These are phyloP conservation scores for Gossypium stocksii DNA, from an alignment of 345 rosid genomes.

Conservation along the genomic window DNA sequence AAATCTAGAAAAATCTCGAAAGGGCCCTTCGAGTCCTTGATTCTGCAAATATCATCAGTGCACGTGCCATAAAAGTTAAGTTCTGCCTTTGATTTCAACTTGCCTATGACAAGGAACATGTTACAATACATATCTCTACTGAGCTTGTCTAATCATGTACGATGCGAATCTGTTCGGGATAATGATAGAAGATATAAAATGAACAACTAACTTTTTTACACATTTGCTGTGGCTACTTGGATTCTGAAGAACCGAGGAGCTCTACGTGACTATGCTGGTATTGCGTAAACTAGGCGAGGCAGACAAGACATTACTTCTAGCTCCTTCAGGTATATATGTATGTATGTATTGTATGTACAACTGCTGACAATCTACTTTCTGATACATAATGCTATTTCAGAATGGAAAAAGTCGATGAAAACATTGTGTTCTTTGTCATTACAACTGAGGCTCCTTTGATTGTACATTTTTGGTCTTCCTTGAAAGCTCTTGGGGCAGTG, in stretches of 20 bases:
- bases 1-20: neutral
- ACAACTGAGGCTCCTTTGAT: too few species aligned
- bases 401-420: neutral
- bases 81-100: neutral
- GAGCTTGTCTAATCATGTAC: neutral
- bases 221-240: neutral
- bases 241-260: neutral
- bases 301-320: neutral
- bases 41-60: neutral
- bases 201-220: too few species aligned
- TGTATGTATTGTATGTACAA: neutral
- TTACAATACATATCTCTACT: neutral
- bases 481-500: too few species aligned
- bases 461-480: too few species aligned
- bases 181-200: neutral
- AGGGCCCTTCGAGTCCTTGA: neutral
- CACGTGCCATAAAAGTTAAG: neutral
- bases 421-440: too few species aligned
- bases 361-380: neutral
- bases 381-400: neutral
- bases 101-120: neutral
- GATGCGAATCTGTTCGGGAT: neutral
- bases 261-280: neutral
- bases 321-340: neutral
- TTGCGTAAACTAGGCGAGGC: too few species aligned